Percentiles rank a stretch among this genome's conserved stretches.
phyloP scores from a whole-genome alignment of 1,139 yeast genomes.

The Hyphopichia fennica region DNA sequence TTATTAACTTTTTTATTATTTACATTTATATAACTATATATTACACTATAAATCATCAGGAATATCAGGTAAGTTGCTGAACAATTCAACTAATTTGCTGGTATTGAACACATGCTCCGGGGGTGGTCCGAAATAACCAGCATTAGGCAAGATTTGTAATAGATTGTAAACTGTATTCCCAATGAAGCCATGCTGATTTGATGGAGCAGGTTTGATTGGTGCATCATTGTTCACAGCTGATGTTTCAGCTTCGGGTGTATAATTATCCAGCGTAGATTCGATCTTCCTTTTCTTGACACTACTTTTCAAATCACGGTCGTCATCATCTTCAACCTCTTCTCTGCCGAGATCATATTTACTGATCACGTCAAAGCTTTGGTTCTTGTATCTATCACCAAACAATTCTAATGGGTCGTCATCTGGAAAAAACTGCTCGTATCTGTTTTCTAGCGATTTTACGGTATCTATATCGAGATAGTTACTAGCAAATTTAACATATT shows the following conservation, averaged over 20 bases:
- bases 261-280: slow-evolving; percentile 10
- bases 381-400: slow-evolving; percentile 46
- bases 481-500: slow-evolving; percentile 19
- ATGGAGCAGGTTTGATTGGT: slow-evolving; percentile 6
- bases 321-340: slow-evolving; percentile 16
- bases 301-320: slow-evolving; percentile 17
- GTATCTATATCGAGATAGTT: slow-evolving; percentile 68
- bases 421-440: slow-evolving; percentile 69
- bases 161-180: slow-evolving; percentile 55
- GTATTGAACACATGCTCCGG: slow-evolving; percentile 41
- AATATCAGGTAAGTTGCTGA: slow-evolving; percentile 35
- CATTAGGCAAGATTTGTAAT: slow-evolving; percentile 53
- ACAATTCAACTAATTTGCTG: slow-evolving; percentile 41
- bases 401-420: slow-evolving; percentile 48
- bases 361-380: slow-evolving; percentile 44
- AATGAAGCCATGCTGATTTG: slow-evolving; percentile 33
- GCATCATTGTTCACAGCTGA: slow-evolving; percentile 2
- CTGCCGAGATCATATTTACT: slow-evolving; percentile 43
- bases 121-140: slow-evolving; percentile 45
- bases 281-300: slow-evolving; percentile 21
- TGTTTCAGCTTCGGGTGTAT: slow-evolving; percentile 10
- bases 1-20: not conserved
- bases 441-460: slow-evolving; percentile 61
- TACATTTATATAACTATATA: not conserved
- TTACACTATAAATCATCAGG: slow-evolving; percentile 11